Base-by-base conservation (phyloP, 2,329 filamentous ascomycete genomes). In the Lasiodiplodia sp. region DNA sequence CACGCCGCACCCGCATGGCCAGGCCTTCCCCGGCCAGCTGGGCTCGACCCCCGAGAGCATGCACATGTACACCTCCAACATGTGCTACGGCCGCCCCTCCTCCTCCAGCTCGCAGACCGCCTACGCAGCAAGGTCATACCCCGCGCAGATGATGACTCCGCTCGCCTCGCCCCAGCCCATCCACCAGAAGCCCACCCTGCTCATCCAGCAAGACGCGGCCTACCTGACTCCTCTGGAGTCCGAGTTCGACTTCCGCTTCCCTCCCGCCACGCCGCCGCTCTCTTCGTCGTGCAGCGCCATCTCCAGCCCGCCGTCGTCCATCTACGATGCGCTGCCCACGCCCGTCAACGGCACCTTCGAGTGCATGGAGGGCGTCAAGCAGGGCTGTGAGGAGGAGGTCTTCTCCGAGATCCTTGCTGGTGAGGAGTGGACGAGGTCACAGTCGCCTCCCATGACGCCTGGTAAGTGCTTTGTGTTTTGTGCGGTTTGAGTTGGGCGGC, bases 371-470 rank as follows among this genome's bases (percentile, higher is more conserved):
- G 79, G 78, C 53, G 77, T 80, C 44, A 81, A 81, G 78, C 75
- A 92, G 72, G 87, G 87, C 34, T 89, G 91, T 72, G 90, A 95
- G 75, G 85, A 87, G 57, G 91, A 92, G 70, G 86, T 90, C 25
- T 87, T 90, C 74, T 87, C 88, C 23, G 92, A 96, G 82, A 89
- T 90, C 71, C 86, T 95, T 68, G 88, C 92, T 65, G 86, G 85
- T 72, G 85, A 91, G 72, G 92, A 95, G 74, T 96, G 93, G 91
- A 86, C 91, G 68, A 89, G 87, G 78, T 91, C 89, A 70, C 87
- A 88, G 69, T 97, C 94, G 38, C 94, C 94, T 64, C 93, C 93
- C 28, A 89, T 97, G 87, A 96, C 93, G 75, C 94, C 94, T 87
- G 89, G 93, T 97, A 90, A 84, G 93, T 88, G 34, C 57, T 69